Conservation (phyloP, 176 grass and related monocot species). For the Olyra latifolia region DNA sequence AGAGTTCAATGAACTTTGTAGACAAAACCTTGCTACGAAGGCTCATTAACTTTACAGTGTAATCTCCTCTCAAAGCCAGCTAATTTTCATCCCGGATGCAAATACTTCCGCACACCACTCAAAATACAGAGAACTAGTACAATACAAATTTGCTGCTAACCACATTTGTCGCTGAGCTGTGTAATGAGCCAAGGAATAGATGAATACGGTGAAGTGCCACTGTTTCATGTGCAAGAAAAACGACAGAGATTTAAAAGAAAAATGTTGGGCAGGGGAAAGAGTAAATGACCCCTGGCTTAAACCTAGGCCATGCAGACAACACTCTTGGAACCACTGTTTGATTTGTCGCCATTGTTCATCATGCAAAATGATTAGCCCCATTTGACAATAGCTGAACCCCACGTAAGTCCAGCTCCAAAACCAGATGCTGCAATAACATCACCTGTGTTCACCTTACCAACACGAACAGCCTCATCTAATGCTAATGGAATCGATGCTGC, state of each 20-base stretch:
- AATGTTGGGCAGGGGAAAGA: conserved; percentile 18
- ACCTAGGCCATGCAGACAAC: conserved; percentile 16
- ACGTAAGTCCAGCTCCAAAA: conserved; percentile 95
- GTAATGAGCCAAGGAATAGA: conserved; percentile 40
- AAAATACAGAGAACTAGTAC: conserved; percentile 34
- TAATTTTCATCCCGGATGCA: conserved; percentile 30
- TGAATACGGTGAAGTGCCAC: conserved; percentile 29
- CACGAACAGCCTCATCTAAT: conserved; percentile 81
- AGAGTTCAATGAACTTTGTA: background rate
- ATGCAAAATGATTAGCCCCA: conserved; percentile 44
- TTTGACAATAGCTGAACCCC: conserved; percentile 78
- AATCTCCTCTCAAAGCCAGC: conserved; percentile 21
- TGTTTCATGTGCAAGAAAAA: conserved; percentile 47
- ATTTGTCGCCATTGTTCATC: background rate
- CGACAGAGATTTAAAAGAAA: conserved; percentile 15
- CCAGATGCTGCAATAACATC: conserved; percentile 72
- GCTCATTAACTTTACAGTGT: conserved; percentile 42
- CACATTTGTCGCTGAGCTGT: conserved; percentile 8
- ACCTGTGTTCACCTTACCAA: conserved; percentile 72
- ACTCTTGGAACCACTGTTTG: conserved; percentile 7
- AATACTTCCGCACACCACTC: conserved; percentile 35
- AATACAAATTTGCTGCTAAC: conserved; percentile 23
- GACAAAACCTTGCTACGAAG: conserved; percentile 12
- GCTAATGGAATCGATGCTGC: conserved; percentile 95
- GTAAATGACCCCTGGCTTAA: conserved; percentile 14